Base-by-base conservation (phyloP, 768 basidiomycete genomes). In the Lyophyllum atratum region DNA sequence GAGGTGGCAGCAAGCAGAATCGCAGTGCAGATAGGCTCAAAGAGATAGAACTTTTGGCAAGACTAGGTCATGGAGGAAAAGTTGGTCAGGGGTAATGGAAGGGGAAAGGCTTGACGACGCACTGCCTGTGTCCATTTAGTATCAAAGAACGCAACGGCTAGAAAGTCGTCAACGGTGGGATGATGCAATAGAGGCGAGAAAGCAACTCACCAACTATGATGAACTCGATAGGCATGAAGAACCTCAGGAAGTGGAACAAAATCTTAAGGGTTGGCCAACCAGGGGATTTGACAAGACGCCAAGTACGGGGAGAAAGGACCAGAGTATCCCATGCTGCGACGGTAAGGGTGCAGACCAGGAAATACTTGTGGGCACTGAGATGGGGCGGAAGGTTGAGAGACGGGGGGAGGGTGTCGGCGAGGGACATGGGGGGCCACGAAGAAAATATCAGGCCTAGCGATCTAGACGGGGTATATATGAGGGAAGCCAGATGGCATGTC, bases 261-360 rank as follows among this genome's bases (percentile, higher is more conserved):
- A 85, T 70, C 71, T 94, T 93, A 68, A 94, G 83, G 1, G 80
- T 70, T 1, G 92, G 91, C 92, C 92, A 93, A 59, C 77, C 82
- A 24, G 80, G 76, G 11, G 80, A 74, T 62, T 81, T 83, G 59
- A 85, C 68, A 56, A 94, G 84, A 26, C 86, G 82, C 83, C 86
- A 93, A 46, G 87, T 85, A 53, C 92, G 76, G 0, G 92, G 92
- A 9, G 86, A 87, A 48, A 94, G 82, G 33, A 94, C 92, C 64
- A 94, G 85, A 33, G 91, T 86, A 65, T 94, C 92, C 92, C 92
- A 93, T 7, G 92, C 92, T 0, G 91, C 89, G 54, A 94, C 90
- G 52, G 92, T 94, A 60, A 94, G 84, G 0, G 92, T 91, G 76
- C 92, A 94, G 61, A 93, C 92, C 46, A 90, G 84, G 69, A 93